Evolutionary conservation across 2,329 filamentous ascomycete species (phyloP).

Genomic region (Myriangium duriaei): DNA sequence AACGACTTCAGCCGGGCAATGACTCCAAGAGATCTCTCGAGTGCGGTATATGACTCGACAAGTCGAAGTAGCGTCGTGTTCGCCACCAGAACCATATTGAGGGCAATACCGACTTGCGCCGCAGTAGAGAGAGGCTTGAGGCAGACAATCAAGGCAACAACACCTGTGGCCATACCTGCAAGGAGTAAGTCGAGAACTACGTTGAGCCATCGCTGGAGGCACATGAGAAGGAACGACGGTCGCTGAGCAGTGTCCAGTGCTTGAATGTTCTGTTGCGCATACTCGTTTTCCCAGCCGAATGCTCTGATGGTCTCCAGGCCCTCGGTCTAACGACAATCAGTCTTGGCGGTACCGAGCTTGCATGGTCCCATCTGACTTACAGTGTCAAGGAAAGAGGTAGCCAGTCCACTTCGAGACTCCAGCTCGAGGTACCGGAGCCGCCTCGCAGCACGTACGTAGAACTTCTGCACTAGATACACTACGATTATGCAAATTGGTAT

Average conservation of each 20-base stretch:
- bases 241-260: constrained; percentile 30
- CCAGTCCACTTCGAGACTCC: too few relatives aligned
- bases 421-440: constrained; percentile 41
- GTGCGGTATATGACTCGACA: constrained; percentile 40
- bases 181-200: constrained; percentile 30
- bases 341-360: too few relatives aligned
- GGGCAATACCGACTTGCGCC: constrained; percentile 38
- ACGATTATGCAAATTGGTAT: too few relatives aligned
- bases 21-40: constrained; percentile 45
- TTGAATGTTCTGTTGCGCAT: constrained; percentile 26
- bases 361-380: too few relatives aligned
- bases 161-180: constrained; percentile 20
- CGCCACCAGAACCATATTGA: constrained; percentile 41
- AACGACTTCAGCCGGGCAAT: constrained; percentile 41
- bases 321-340: too few relatives aligned
- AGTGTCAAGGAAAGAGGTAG: too few relatives aligned
- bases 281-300: constrained; percentile 33
- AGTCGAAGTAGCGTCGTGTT: constrained; percentile 38
- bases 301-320: constrained; percentile 40
- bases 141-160: constrained; percentile 22
- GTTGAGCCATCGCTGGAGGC: constrained; percentile 34
- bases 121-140: constrained; percentile 29
- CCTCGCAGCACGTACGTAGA: constrained; percentile 36
- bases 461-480: constrained; percentile 32
- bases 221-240: constrained; percentile 34